Percentiles rank a stretch among this genome's conserved stretches.
Evolutionary conservation across 177 flowering plant genomes (phyloP).

Genomic region (Vitis hybrid): DNA sequence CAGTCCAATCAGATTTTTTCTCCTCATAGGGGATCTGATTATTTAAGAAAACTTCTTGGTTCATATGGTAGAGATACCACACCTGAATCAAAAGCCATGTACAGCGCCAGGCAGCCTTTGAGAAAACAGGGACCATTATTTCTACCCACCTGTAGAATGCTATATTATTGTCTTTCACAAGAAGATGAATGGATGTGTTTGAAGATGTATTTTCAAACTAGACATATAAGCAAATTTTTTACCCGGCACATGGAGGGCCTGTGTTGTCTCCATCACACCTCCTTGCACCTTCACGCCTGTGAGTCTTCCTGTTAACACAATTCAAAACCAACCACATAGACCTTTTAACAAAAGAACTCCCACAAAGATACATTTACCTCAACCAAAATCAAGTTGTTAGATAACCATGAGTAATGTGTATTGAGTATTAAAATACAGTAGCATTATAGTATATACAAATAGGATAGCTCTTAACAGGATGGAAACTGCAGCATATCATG

Average conservation of each 20-base stretch:
- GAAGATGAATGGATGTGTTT: neutral
- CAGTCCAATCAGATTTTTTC: too few relatives aligned
- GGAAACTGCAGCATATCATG: neutral
- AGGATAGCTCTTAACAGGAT: neutral
- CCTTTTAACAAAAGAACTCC: neutral
- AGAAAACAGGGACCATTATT: slow-evolving; percentile 60
- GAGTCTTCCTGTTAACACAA: slow-evolving; percentile 44
- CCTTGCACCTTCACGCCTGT: slow-evolving; percentile 35
- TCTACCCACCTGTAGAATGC: slow-evolving; percentile 36
- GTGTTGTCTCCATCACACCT: slow-evolving; percentile 57
- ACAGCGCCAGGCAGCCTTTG: slow-evolving; percentile 46
- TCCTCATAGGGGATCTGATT: too few relatives aligned
- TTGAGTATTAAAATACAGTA: too few relatives aligned
- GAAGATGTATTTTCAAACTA: neutral
- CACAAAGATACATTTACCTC: neutral
- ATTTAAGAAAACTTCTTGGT: neutral
- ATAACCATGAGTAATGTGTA: too few relatives aligned
- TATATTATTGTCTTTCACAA: neutral
- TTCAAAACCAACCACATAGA: neutral
- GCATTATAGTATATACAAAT: too few relatives aligned
- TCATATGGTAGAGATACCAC: neutral
- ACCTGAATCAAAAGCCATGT: slow-evolving; percentile 54
- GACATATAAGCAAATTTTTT: slow-evolving; percentile 2
- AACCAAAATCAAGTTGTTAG: neutral
- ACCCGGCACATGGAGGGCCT: slow-evolving; percentile 85